Conservation (phyloP, 2,329 filamentous ascomycete species). For the Dendryphion nanum region DNA sequence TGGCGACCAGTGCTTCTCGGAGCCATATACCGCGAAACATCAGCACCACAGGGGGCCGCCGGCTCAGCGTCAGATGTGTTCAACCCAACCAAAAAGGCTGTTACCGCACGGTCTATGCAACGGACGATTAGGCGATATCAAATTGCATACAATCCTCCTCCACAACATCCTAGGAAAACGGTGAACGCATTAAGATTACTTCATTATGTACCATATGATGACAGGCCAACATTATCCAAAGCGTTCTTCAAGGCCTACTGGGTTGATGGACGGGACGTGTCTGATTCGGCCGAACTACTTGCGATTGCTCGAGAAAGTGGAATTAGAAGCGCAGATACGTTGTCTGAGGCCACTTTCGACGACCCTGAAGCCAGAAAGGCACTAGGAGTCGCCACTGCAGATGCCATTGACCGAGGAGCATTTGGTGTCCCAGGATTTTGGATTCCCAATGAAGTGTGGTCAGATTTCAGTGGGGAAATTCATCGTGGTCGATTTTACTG, state of each 20-base stretch:
- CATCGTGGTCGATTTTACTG: constrained; percentile 28
- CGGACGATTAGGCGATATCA: constrained; percentile 29
- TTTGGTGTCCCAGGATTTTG: constrained; percentile 38
- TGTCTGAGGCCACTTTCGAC: constrained; percentile 14
- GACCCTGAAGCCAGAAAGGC: constrained; percentile 19
- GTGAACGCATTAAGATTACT: constrained; percentile 33
- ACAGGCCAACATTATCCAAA: constrained; percentile 20
- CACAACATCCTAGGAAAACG: constrained; percentile 31
- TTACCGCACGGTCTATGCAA: constrained; percentile 25
- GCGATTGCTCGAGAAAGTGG: constrained; percentile 24
- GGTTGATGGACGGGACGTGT: constrained; percentile 30
- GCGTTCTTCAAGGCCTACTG: constrained; percentile 33
- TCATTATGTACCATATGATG: constrained; percentile 18
- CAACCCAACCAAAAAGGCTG: constrained; percentile 33
- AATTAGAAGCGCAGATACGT: constrained; percentile 8
- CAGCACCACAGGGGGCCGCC: constrained; percentile 35
- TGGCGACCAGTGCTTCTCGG: constrained; percentile 34
- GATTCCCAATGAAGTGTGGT: constrained; percentile 23
- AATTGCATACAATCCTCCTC: constrained; percentile 30
- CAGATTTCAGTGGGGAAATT: constrained; percentile 11
- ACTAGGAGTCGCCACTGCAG: constrained; percentile 23
- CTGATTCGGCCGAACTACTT: constrained; percentile 18
- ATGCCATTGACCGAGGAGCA: constrained; percentile 31
- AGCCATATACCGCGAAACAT: constrained; percentile 35
- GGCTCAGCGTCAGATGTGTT: constrained; percentile 36